These are phyloP conservation scores for Lachancea fermentati DNA, from an alignment of 805 yeast genomes.

Conservation along the genomic window DNA sequence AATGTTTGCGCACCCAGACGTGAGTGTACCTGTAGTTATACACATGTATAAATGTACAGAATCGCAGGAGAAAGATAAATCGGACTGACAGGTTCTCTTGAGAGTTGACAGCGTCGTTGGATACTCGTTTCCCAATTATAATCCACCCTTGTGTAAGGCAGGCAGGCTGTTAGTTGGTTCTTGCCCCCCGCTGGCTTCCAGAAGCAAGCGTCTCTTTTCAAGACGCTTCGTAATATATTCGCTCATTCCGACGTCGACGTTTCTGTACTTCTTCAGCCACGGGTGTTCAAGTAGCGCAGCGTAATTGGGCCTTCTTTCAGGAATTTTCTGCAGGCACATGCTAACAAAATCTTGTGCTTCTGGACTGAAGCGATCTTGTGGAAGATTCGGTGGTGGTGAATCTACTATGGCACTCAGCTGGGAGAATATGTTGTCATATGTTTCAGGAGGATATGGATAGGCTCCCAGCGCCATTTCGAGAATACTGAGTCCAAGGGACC, in stretches of 20 bases:
- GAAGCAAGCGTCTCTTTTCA: constrained; percentile 24
- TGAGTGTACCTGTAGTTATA: no score
- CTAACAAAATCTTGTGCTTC: constrained; percentile 80
- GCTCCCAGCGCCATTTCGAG: constrained; percentile 85
- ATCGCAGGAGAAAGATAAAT: no score
- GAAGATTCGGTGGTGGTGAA: constrained; percentile 83
- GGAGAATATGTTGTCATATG: constrained; percentile 82
- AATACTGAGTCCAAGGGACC: constrained; percentile 88
- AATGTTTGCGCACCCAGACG: no score
- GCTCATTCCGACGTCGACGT: constrained; percentile 35
- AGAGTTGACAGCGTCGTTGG: no score
- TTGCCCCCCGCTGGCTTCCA: constrained; percentile 26
- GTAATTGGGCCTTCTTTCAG: constrained; percentile 77
- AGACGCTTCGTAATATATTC: constrained; percentile 35
- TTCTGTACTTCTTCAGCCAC: constrained; percentile 61
- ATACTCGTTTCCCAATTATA: no score
- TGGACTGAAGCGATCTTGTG: constrained; percentile 53
- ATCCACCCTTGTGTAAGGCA: constrained; percentile 35
- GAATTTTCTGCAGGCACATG: constrained; percentile 72
- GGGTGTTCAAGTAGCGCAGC: constrained; percentile 70
- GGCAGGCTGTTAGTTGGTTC: constrained; percentile 28
- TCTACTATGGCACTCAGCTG: constrained; percentile 96
- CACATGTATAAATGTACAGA: no score
- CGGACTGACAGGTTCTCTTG: no score
- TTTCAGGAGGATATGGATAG: constrained; percentile 96